phyloP scores from a whole-genome alignment of 108 stramenopile species.

The Epipyxis sp. region DNA sequence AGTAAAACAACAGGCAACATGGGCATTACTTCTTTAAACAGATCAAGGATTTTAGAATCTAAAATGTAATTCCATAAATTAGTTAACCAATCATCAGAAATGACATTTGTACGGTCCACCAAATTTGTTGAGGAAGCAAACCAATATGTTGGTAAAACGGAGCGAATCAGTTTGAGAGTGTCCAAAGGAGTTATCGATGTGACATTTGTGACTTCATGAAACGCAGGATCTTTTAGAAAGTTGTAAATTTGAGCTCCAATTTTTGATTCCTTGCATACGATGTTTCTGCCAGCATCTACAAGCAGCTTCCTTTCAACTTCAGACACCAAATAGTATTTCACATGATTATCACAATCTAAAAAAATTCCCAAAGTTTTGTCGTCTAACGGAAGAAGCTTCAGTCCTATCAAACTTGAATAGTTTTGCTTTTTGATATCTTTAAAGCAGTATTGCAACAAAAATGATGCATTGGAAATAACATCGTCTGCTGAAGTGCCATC shows the following conservation, averaged over 20 bases:
- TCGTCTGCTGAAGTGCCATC: no score
- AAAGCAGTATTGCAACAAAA: conserved; percentile 1
- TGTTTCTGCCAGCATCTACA: background rate
- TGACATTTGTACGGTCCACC: background rate
- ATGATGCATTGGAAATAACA: background rate
- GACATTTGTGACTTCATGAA: background rate
- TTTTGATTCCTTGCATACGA: no score
- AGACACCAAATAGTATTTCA: background rate
- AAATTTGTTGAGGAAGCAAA: background rate
- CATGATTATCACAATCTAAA: background rate
- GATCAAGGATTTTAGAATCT: background rate
- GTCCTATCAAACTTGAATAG: background rate
- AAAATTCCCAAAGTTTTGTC: background rate
- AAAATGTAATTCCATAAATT: conserved; percentile 13
- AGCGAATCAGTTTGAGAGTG: background rate
- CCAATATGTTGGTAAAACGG: background rate
- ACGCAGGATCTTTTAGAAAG: background rate
- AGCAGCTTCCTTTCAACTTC: background rate
- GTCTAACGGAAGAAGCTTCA: background rate
- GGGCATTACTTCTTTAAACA: background rate
- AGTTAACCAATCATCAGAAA: conserved; percentile 10
- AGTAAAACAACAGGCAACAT: conserved; percentile 20
- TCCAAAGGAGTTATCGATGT: background rate
- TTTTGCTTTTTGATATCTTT: background rate
- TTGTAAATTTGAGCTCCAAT: no score